Evolutionary conservation across 306 rosid genomes (phyloP).

Genomic region (Castanopsis chinensis): DNA sequence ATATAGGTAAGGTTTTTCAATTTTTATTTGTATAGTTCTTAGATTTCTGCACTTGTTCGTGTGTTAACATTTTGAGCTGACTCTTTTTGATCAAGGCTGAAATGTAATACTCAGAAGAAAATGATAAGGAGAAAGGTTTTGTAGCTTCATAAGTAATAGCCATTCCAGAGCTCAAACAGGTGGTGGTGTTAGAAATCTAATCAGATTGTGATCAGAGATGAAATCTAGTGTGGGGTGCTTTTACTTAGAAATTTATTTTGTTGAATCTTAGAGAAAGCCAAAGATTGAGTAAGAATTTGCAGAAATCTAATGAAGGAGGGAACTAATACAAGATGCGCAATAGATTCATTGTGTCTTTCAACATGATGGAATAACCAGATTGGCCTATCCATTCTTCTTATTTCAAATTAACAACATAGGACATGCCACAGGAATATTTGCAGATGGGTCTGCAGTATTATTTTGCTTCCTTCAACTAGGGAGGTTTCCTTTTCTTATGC

Average conservation of each 20-base stretch:
- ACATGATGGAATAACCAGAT: too few species aligned
- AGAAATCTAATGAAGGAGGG: background rate
- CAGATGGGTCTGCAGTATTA: too few species aligned
- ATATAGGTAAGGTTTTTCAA: slow-evolving; percentile 41
- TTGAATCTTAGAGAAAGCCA: background rate
- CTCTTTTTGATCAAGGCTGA: background rate
- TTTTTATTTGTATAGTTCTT: background rate
- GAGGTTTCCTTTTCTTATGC: background rate
- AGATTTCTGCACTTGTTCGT: background rate
- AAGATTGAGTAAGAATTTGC: background rate
- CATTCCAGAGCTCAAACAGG: too few species aligned
- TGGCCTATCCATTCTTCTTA: too few species aligned
- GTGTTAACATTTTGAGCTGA: background rate
- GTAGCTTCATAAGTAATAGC: too few species aligned
- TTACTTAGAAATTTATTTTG: background rate
- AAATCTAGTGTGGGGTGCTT: background rate
- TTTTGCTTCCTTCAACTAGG: too few species aligned
- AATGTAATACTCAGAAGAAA: too few species aligned
- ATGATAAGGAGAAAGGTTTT: too few species aligned
- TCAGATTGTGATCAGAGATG: background rate
- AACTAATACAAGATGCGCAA: background rate
- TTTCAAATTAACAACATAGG: too few species aligned
- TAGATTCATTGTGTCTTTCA: too few species aligned
- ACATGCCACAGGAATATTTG: too few species aligned
- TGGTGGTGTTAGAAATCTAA: background rate